Conservation (phyloP, 2,329 filamentous ascomycete species). For the Pyrenophora teres region DNA sequence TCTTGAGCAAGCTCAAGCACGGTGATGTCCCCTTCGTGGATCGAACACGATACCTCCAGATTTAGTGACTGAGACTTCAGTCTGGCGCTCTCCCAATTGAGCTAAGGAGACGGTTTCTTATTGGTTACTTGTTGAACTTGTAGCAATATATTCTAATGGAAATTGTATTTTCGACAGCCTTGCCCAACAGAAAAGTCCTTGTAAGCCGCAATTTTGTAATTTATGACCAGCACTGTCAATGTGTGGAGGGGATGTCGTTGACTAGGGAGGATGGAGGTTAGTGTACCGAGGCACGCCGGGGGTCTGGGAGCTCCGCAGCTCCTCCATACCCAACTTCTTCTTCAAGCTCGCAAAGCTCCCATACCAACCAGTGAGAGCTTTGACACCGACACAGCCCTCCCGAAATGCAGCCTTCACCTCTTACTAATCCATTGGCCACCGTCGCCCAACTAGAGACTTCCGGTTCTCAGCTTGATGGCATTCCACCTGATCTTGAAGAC, state of each 20-base stretch:
- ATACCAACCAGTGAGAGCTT: background rate
- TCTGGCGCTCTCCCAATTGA: constrained; percentile 42
- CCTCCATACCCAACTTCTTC: constrained; percentile 7
- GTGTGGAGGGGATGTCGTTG: background rate
- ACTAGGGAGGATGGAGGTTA: constrained; percentile 9
- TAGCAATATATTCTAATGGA: no score
- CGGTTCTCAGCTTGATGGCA: constrained; percentile 59
- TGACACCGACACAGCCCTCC: background rate
- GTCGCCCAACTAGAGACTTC: constrained; percentile 68
- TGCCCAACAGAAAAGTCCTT: background rate
- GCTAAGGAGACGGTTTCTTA: constrained; percentile 34
- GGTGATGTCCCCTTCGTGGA: constrained; percentile 26
- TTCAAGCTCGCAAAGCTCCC: constrained; percentile 2
- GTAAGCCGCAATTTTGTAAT: background rate
- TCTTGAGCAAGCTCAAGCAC: constrained; percentile 19
- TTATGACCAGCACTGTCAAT: background rate
- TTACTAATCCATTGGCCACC: constrained; percentile 74
- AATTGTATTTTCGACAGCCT: no score
- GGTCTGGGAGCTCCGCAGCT: constrained; percentile 8
- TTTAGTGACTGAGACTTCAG: constrained; percentile 39
- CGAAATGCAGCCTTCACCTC: constrained; percentile 39
- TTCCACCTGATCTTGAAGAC: constrained; percentile 73
- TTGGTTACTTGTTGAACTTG: background rate
- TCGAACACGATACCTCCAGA: constrained; percentile 37
- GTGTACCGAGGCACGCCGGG: constrained; percentile 3